Base-by-base conservation (phyloP, 2,329 filamentous ascomycete species). In the Bertia moriformis region DNA sequence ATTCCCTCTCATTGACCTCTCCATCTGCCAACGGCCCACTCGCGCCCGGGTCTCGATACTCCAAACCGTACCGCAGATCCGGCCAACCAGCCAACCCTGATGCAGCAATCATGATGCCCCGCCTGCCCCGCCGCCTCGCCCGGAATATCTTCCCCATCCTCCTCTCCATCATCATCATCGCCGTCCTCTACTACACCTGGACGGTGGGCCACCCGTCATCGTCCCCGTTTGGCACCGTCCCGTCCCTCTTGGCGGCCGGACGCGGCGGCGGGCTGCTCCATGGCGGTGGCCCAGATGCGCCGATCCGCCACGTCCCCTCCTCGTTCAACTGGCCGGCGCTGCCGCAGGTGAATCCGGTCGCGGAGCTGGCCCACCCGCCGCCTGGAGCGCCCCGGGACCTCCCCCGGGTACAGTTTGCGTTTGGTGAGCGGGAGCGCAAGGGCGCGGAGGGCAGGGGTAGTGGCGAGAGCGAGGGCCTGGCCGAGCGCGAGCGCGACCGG, bases 331-430 rank as follows among this genome's bases (percentile, higher is more conserved):
- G 59, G 58, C 43, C 53, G 1, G 41, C 40, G 0, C 44, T 49
- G 1, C 40, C 40, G 10, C 45, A 51, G 14, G 50, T 51, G 33
- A 40, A 55, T 42, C 55, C 56, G 3, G 53, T 54, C 4, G 24
- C 45, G 1, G 49, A 52, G 4, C 51, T 59, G 44, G 53, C 52
- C 43, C 47, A 50, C 15, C 41, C 58, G 1, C 58, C 59, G 1
- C 41, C 45, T 2, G 56, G 44, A 13, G 41, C 36, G 17, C 41
- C 41, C 2, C 43, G 22, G 7, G 22, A 30, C 14, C 46, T 61
- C 14, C 54, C 53, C 2, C 45, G 40, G 1, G 46, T 61, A 3
- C 58, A 61, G 36, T 20, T 45, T 29, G 35, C 54, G 69, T 15
- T 71, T 63, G n/a, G n/a, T n/a, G n/a, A n/a, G n/a, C n/a, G n/a